These are phyloP conservation scores for Boletus rubescentipes DNA, from an alignment of 768 basidiomycete genomes.

Conservation along the genomic window DNA sequence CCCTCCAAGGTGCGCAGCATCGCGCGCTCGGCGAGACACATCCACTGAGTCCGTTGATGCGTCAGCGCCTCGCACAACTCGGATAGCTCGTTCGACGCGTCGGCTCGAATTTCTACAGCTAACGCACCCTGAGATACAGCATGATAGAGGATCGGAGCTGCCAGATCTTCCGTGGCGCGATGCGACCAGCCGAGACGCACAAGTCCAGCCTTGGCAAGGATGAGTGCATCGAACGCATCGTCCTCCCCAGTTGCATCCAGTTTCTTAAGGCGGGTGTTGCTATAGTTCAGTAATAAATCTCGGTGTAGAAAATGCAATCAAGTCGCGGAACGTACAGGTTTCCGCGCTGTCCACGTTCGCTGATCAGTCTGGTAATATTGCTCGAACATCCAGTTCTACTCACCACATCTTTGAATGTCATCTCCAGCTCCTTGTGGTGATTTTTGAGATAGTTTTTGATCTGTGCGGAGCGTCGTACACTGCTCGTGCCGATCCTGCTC, in stretches of 20 bases:
- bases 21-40: conserved; percentile 80
- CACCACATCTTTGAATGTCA: conserved; percentile 88
- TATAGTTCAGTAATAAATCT: conserved; percentile 29
- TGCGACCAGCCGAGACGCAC: conserved; percentile 72
- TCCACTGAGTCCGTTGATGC: conserved; percentile 77
- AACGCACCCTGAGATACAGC: conserved; percentile 97
- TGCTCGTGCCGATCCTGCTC: conserved; percentile 93
- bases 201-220: conserved; percentile 93
- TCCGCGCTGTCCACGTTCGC: conserved; percentile 55
- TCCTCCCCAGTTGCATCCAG: conserved; percentile 68
- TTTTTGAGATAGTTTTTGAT: conserved; percentile 73
- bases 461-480: conserved; percentile 90
- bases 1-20: conserved; percentile 90
- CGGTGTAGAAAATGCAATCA: background rate
- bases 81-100: conserved; percentile 56
- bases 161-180: conserved; percentile 74
- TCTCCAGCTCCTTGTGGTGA: conserved; percentile 23
- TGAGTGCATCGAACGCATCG: conserved; percentile 80
- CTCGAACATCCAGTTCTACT: conserved; percentile 33
- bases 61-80: conserved; percentile 67
- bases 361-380: background rate
- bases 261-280: conserved; percentile 89
- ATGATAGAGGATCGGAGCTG: conserved; percentile 73
- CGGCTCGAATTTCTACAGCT: conserved; percentile 76
- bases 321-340: conserved; percentile 63